phyloP scores from a whole-genome alignment of 306 rosid genomes.

The Glycyrrhiza uralensis region DNA sequence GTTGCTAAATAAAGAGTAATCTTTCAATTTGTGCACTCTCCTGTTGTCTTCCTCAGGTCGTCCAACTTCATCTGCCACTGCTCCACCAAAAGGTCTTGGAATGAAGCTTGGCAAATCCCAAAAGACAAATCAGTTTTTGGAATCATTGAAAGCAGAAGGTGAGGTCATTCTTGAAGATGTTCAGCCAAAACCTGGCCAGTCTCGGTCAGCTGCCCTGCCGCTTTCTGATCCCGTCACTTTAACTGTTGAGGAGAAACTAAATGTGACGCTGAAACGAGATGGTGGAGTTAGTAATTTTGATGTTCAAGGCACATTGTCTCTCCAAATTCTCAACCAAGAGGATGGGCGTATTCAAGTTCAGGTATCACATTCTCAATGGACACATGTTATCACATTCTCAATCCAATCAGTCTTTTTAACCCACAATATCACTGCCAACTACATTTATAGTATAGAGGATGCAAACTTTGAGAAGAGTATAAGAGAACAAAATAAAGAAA shows the following conservation, averaged over 20 bases:
- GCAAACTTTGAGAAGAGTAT: not conserved
- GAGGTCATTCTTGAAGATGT: conserved; percentile 92
- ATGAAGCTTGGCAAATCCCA: conserved; percentile 86
- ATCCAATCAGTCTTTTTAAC: not conserved
- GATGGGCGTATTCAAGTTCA: conserved; percentile 87
- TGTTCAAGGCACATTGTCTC: conserved; percentile 84
- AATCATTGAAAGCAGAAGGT: conserved; percentile 91
- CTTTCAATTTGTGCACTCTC: conserved; percentile 21
- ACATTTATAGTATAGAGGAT: not conserved
- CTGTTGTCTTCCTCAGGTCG: conserved; percentile 48
- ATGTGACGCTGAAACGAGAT: conserved; percentile 83
- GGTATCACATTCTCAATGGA: conserved; percentile 44
- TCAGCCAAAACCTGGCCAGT: conserved; percentile 66
- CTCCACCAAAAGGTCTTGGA: conserved; percentile 89
- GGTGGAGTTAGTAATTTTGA: conserved; percentile 94
- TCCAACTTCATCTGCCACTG: conserved; percentile 77
- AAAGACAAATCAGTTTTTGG: conserved; percentile 77
- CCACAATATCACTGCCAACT: not conserved
- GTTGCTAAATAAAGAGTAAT: conserved; percentile 13
- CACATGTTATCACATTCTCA: not conserved
- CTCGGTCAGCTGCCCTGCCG: conserved; percentile 63
- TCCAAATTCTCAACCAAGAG: conserved; percentile 90
- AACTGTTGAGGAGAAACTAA: conserved; percentile 91
- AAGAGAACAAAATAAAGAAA: not conserved
- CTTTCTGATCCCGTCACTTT: conserved; percentile 83